Evolutionary conservation across 2,329 filamentous ascomycete species (phyloP), one percentile per base, ranked within the genome.

Genomic region (Leptographium galeiforme): DNA sequence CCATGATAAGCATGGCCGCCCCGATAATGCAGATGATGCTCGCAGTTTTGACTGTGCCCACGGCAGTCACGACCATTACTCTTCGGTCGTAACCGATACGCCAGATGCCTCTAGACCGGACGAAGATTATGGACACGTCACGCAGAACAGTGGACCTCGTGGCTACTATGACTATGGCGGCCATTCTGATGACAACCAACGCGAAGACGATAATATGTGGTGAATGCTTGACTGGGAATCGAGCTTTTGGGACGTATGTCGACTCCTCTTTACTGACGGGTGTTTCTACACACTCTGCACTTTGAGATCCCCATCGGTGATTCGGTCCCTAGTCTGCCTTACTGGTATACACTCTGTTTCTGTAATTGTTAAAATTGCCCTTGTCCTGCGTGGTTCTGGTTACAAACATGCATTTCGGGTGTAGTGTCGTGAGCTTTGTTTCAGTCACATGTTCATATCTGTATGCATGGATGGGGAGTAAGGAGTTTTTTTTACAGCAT

Each of bases 1-100:
- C 2, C 53, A 61, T 7, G 57, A 61, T 36, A 61, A 61, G 39
- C 43, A 30, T 6, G 52, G 34, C 3, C 55, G 51, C 12, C 57
- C 58, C 2, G 60, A 66, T 36, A 67, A 68, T 43, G 59, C 65
- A 25, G 65, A 67, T 52, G 64, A 67, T 49, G 59, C 62, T 2
- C 64, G 67, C 51, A 63, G 63, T 12, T 68, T 65, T 51, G 64
- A 67, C 47, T 67, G 67, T 53, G 64, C 67, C 30, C 64, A 68
- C 30, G 57, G 58, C 18, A 56, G 56, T 12, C 58, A 56, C 10
- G 53, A 19, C 38, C 49, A 39, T 32, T 39, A 47, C 6, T 34
- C 39, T 30, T 38, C 5, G 14, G 10, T 14, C 11, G 30, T 14
- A 11, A 16, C 18, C 12, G 36, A 18, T 4, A 11, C 40, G 30